A percentile compares a stretch with the other conserved stretches of the same genome.
phyloP scores from a whole-genome alignment of 768 basidiomycete species.

The Boletus subparvulus region DNA sequence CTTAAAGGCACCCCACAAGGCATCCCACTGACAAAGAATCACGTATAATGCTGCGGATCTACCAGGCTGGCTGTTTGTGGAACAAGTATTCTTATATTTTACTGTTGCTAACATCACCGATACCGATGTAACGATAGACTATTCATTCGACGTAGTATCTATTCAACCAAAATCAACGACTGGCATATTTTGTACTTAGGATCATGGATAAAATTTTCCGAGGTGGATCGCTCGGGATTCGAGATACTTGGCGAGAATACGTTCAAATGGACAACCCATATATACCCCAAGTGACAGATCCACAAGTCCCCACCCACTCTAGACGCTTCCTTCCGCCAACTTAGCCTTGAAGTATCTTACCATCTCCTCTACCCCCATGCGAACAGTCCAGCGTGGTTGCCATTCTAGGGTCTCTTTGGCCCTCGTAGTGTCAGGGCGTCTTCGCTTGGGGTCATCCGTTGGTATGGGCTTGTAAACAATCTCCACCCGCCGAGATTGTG shows the following conservation, averaged over 20 bases:
- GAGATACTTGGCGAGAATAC: background rate
- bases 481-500: conserved; percentile 50
- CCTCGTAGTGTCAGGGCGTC: conserved; percentile 88
- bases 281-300: background rate
- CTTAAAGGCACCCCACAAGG: conserved; percentile 13
- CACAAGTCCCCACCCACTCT: conserved; percentile 14
- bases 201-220: conserved; percentile 11
- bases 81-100: conserved; percentile 19
- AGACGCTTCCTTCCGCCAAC: conserved; percentile 82
- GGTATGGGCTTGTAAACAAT: conserved; percentile 83
- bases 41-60: conserved; percentile 1
- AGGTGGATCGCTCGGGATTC: background rate
- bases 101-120: conserved; percentile 7
- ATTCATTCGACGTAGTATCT: conserved; percentile 6
- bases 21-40: conserved; percentile 13
- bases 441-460: conserved; percentile 91
- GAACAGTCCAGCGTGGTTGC: conserved; percentile 92
- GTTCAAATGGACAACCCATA: background rate
- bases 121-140: conserved; percentile 11
- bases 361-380: conserved; percentile 95
- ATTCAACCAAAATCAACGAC: conserved; percentile 3
- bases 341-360: conserved; percentile 89
- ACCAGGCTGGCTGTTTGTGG: background rate
- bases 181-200: conserved; percentile 16
- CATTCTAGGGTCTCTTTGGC: conserved; percentile 83